These are phyloP conservation scores for Wickerhamiella kurtzmanii DNA, from an alignment of 805 yeast genomes.

Conservation along the genomic window DNA sequence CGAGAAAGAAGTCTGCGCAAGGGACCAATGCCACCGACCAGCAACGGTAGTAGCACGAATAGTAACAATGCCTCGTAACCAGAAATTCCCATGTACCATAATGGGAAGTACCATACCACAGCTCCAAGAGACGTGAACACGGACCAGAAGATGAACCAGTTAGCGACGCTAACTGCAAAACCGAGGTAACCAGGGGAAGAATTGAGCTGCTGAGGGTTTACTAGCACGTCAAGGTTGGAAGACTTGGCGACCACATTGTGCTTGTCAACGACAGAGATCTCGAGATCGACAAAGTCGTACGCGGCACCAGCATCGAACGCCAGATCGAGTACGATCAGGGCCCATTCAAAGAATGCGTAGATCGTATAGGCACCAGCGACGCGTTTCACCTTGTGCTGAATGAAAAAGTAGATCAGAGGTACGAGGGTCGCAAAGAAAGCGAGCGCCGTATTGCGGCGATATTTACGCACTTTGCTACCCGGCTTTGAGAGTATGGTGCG, in stretches of 20 bases:
- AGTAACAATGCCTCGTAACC: slow-evolving; percentile 75
- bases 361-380: slow-evolving; percentile 90
- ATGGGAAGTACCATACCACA: slow-evolving; percentile 92
- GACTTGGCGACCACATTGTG: slow-evolving; percentile 16
- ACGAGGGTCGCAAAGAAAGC: slow-evolving; percentile 57
- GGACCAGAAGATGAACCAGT: slow-evolving; percentile 77
- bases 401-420: slow-evolving; percentile 78
- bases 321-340: slow-evolving; percentile 67
- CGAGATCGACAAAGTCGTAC: slow-evolving; percentile 53
- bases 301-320: slow-evolving; percentile 73
- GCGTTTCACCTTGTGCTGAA: slow-evolving; percentile 81
- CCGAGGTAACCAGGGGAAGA: slow-evolving; percentile 21
- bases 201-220: slow-evolving; percentile 14
- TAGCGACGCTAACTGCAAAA: slow-evolving; percentile 31
- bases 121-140: slow-evolving; percentile 66
- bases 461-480: slow-evolving; percentile 31
- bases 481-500: slow-evolving; percentile 40
- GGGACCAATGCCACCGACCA: slow-evolving; percentile 35
- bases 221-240: slow-evolving; percentile 11
- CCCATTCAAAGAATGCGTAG: slow-evolving; percentile 93
- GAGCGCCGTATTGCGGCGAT: slow-evolving; percentile 39
- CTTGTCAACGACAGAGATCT: slow-evolving; percentile 30
- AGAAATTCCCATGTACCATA: slow-evolving; percentile 96
- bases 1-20: slow-evolving; percentile 28
- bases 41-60: slow-evolving; percentile 42